phyloP scores from a whole-genome alignment of 805 yeast species.

The Kurtzmaniella cleridarum region DNA sequence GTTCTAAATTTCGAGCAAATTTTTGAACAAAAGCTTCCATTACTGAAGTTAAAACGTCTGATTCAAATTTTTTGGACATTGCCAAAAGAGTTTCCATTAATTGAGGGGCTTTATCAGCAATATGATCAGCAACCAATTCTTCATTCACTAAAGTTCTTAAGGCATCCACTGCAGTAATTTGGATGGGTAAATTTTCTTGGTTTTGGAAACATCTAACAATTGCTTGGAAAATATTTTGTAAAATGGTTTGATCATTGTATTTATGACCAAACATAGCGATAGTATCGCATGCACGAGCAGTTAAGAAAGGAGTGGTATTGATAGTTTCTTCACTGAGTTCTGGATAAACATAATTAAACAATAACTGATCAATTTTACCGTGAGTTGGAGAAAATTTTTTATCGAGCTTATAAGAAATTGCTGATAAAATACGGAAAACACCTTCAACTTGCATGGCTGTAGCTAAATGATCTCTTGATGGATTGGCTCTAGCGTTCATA shows the following conservation, averaged over 20 bases:
- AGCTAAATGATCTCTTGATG: slow-evolving; percentile 19
- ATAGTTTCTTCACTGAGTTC: slow-evolving; percentile 29
- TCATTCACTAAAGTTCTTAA: slow-evolving; percentile 44
- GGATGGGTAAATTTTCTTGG: slow-evolving; percentile 43
- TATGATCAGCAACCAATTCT: slow-evolving; percentile 36
- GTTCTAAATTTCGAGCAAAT: slow-evolving; percentile 38
- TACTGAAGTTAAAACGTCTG: slow-evolving; percentile 38
- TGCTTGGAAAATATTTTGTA: slow-evolving; percentile 37
- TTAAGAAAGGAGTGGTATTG: slow-evolving; percentile 32
- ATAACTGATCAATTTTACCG: slow-evolving; percentile 35
- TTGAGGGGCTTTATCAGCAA: slow-evolving; percentile 41
- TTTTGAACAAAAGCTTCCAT: slow-evolving; percentile 43
- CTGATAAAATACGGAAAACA: slow-evolving; percentile 36
- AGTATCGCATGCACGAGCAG: slow-evolving; percentile 44
- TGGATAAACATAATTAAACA: slow-evolving; percentile 35
- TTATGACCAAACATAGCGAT: slow-evolving; percentile 34
- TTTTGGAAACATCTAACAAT: slow-evolving; percentile 35
- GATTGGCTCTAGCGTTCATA: slow-evolving; percentile 25
- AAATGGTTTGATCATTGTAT: slow-evolving; percentile 27
- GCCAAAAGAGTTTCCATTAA: slow-evolving; percentile 39
- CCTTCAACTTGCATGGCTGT: slow-evolving; percentile 37
- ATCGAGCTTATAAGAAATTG: slow-evolving; percentile 34
- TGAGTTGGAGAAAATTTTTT: slow-evolving; percentile 30
- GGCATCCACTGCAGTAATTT: slow-evolving; percentile 49
- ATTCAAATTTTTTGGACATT: slow-evolving; percentile 39